Conservation (phyloP, 2,329 filamentous ascomycete genomes). For the Fusarium sp. region DNA sequence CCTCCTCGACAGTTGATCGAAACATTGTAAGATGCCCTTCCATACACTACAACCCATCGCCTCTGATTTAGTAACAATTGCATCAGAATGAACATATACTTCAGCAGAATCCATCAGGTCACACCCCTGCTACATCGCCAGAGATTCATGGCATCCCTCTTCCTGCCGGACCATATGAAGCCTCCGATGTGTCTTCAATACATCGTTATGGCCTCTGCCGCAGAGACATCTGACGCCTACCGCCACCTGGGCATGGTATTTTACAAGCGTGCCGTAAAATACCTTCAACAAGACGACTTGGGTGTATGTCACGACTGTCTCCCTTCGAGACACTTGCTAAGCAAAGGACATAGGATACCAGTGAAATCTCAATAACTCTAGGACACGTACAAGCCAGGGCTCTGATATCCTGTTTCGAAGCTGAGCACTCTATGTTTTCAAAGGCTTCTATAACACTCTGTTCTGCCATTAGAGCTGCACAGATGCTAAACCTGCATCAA, state of each 20-base stretch:
- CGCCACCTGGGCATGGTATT: not conserved
- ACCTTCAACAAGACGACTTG: not conserved
- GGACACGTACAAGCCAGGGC: constrained; percentile 9
- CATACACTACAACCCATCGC: not conserved
- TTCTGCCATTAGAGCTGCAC: constrained; percentile 3
- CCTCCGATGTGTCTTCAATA: constrained; percentile 22
- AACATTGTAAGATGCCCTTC: not conserved
- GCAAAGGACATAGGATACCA: not conserved
- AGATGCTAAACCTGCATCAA: constrained; percentile 2
- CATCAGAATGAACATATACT: constrained; percentile 4
- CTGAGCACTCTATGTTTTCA: constrained; percentile 19
- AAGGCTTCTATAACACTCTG: constrained; percentile 20
- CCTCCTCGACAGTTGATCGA: constrained; percentile 3
- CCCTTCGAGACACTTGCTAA: not conserved
- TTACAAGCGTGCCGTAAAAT: constrained; percentile 1
- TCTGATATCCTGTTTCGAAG: constrained; percentile 16
- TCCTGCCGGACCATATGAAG: not conserved
- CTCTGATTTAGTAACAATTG: not conserved
- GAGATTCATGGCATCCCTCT: constrained; percentile 2
- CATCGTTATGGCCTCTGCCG: constrained; percentile 19
- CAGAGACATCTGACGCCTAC: constrained; percentile 1
- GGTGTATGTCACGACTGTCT: not conserved
- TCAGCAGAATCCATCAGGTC: not conserved
- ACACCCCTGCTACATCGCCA: constrained; percentile 9
- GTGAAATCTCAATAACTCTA: not conserved